These are phyloP conservation scores for Fistulinella prunicolor DNA, from an alignment of 768 basidiomycete genomes.

Conservation along the genomic window DNA sequence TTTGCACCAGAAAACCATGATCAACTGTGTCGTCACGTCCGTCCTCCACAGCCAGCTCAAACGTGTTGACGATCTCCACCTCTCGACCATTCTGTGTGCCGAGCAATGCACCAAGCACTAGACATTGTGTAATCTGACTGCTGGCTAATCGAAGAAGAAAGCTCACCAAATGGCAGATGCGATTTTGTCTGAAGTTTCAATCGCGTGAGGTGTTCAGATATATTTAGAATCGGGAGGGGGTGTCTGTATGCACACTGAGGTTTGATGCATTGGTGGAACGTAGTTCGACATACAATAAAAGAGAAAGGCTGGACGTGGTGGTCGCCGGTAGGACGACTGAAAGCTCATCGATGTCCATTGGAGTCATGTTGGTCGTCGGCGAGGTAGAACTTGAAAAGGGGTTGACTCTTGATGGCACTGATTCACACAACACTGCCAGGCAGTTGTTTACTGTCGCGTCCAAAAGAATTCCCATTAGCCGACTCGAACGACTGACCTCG, in stretches of 20 bases:
- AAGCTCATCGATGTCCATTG: constrained; percentile 78
- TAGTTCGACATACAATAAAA: constrained; percentile 58
- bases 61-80: constrained; percentile 96
- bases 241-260: constrained; percentile 55
- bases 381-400: constrained; percentile 1
- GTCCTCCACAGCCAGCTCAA: constrained; percentile 73
- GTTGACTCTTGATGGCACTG: too few relatives aligned
- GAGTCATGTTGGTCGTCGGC: constrained; percentile 36
- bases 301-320: constrained; percentile 68
- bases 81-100: constrained; percentile 94
- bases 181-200: constrained; percentile 69
- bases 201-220: constrained; percentile 93
- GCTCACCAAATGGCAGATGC: constrained; percentile 62
- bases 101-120: constrained; percentile 90
- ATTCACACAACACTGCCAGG: too few relatives aligned
- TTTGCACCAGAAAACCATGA: constrained; percentile 73
- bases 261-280: background rate
- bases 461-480: constrained; percentile 38
- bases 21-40: constrained; percentile 63
- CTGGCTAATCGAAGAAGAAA: background rate
- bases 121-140: background rate
- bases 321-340: constrained; percentile 72
- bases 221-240: constrained; percentile 93
- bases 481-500: constrained; percentile 43
- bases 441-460: too few relatives aligned